Percentiles rank a stretch among this genome's conserved stretches.
phyloP scores from a whole-genome alignment of 1,139 yeast genomes.

The Sugiyamaella japonica region DNA sequence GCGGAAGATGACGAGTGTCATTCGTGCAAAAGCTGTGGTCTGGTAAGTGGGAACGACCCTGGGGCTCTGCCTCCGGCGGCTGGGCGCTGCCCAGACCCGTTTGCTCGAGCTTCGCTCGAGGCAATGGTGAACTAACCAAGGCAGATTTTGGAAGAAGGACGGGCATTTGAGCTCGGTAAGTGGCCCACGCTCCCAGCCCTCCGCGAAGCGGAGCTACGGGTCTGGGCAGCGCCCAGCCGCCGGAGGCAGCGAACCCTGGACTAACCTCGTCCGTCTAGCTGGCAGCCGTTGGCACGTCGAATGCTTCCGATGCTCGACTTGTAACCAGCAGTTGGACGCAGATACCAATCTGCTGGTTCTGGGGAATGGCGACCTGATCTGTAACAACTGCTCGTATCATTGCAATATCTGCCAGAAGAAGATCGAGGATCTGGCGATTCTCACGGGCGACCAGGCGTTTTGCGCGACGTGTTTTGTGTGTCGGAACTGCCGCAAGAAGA shows the following conservation, averaged over 20 bases:
- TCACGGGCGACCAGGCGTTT: constrained; percentile 91
- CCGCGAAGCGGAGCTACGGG: background rate
- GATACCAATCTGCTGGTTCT: constrained; percentile 85
- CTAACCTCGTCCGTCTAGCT: constrained; percentile 47
- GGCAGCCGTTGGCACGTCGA: constrained; percentile 95
- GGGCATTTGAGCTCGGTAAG: constrained; percentile 45
- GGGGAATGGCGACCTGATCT: constrained; percentile 89
- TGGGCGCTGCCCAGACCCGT: background rate
- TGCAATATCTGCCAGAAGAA: constrained; percentile 87
- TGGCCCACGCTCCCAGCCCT: background rate
- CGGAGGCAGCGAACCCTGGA: constrained; percentile 20
- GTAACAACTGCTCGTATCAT: constrained; percentile 86
- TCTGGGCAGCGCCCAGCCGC: background rate
- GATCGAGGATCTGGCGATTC: constrained; percentile 93
- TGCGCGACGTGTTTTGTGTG: constrained; percentile 91
- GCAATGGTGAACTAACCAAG: background rate
- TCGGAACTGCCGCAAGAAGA: constrained; percentile 82
- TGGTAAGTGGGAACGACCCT: too few species aligned
- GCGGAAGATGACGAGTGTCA: constrained; percentile 7
- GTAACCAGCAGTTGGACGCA: constrained; percentile 75
- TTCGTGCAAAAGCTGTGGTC: constrained; percentile 13
- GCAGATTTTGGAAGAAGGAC: constrained; percentile 39
- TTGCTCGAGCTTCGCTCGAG: too few species aligned
- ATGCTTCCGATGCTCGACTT: constrained; percentile 82
- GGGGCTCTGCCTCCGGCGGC: constrained; percentile 1